Evolutionary conservation across 129 eudicot species (phyloP).

Genomic region (Pulicaria dysenterica): DNA sequence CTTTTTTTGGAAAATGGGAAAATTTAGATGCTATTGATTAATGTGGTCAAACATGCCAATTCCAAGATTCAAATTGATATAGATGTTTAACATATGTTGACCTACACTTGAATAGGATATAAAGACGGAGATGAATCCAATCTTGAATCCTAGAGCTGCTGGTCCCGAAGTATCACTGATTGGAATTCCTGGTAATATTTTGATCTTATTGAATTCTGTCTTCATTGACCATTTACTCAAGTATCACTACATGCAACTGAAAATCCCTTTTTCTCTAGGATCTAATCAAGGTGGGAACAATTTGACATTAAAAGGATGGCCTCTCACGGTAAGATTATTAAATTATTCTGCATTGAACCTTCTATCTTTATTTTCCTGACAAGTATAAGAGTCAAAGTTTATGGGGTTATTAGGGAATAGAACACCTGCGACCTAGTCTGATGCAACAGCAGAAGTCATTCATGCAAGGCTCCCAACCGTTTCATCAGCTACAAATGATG

Average conservation of each 20-base stretch:
- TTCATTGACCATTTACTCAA: not conserved
- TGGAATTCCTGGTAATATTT: slow-evolving; percentile 77
- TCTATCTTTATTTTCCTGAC: not conserved
- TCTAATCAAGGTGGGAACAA: slow-evolving; percentile 93
- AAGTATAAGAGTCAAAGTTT: not conserved
- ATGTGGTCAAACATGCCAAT: not conserved
- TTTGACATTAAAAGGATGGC: slow-evolving; percentile 99
- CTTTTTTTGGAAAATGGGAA: not conserved
- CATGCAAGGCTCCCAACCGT: slow-evolving; percentile 92
- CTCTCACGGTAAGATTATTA: slow-evolving; percentile 74
- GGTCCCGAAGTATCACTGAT: slow-evolving; percentile 90
- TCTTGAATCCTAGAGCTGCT: slow-evolving; percentile 76
- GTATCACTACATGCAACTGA: slow-evolving; percentile 19
- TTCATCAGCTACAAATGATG: slow-evolving; percentile 88
- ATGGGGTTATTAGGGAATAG: slow-evolving; percentile 58
- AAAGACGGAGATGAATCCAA: slow-evolving; percentile 85
- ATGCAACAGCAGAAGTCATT: slow-evolving; percentile 93
- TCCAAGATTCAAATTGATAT: not conserved
- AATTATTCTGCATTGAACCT: not conserved
- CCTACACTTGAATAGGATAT: slow-evolving; percentile 60
- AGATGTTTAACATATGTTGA: slow-evolving; percentile 1
- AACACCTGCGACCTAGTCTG: slow-evolving; percentile 79
- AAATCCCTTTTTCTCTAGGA: slow-evolving; percentile 47
- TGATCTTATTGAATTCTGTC: not conserved
- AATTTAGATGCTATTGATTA: not conserved